These are phyloP conservation scores for Clitopilus passeckerianus DNA, from an alignment of 768 basidiomycete genomes.

Conservation along the genomic window DNA sequence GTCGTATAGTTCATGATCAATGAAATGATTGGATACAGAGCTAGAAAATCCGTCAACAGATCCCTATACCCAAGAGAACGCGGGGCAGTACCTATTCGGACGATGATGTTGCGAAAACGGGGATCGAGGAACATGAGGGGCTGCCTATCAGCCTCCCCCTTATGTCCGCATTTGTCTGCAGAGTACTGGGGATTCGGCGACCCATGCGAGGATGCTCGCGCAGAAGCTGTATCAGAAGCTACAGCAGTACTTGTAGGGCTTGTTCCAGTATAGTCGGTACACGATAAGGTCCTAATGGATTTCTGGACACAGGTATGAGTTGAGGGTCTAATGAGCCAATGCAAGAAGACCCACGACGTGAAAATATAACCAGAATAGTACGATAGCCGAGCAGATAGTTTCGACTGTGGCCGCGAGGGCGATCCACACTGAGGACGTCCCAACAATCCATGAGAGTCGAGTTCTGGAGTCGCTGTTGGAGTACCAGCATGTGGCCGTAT, in stretches of 20 bases:
- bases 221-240: background rate
- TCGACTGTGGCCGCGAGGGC: constrained; percentile 6
- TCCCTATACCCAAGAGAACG: background rate
- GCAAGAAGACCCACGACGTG: background rate
- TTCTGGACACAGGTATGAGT: background rate
- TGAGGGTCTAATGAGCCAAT: background rate
- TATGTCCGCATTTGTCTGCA: background rate
- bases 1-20: constrained; percentile 7
- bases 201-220: background rate
- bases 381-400: constrained; percentile 5
- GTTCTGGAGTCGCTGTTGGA: constrained; percentile 3
- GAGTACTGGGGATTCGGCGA: background rate
- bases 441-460: constrained; percentile 5
- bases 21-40: constrained; percentile 5
- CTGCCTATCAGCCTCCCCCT: background rate
- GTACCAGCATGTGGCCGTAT: constrained; percentile 7
- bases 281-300: background rate
- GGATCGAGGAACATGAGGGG: background rate
- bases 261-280: background rate
- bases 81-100: constrained; percentile 3
- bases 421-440: constrained; percentile 8
- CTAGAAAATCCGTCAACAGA: background rate
- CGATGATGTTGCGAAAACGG: background rate
- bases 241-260: background rate
- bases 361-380: constrained; percentile 6